Percentiles rank a stretch among this genome's conserved stretches.
These are phyloP conservation scores for Salix caprea DNA, from an alignment of 345 rosid species.

Conservation along the genomic window DNA sequence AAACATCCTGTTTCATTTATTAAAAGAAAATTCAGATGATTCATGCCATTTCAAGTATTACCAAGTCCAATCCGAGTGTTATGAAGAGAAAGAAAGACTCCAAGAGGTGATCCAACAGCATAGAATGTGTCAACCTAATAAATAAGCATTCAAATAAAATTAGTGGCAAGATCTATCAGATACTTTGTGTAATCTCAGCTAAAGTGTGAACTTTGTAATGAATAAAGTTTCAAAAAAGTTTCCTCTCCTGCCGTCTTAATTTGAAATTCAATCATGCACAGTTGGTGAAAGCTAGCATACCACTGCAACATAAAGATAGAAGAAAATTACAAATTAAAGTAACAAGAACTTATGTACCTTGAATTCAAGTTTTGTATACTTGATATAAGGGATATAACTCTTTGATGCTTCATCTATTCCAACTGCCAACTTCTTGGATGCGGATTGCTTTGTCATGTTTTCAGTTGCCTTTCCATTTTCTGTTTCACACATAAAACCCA, in stretches of 20 bases:
- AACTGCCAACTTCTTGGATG: slow-evolving; percentile 26
- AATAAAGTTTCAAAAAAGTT: background rate
- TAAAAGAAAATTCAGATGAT: background rate
- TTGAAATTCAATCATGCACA: background rate
- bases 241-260: background rate
- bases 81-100: slow-evolving; percentile 93
- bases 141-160: slow-evolving; percentile 14
- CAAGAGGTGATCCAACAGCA: slow-evolving; percentile 98
- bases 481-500: slow-evolving; percentile 28
- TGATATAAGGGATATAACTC: slow-evolving; percentile 74
- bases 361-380: slow-evolving; percentile 87
- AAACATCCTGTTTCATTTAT: background rate
- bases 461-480: slow-evolving; percentile 35
- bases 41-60: slow-evolving; percentile 23
- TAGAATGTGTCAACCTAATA: slow-evolving; percentile 92
- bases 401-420: slow-evolving; percentile 32
- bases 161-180: background rate
- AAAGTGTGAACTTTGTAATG: background rate
- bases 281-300: background rate
- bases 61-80: slow-evolving; percentile 88
- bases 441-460: slow-evolving; percentile 21
- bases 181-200: background rate
- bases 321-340: background rate
- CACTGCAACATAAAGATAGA: background rate
- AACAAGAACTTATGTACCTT: slow-evolving; percentile 38